These are phyloP conservation scores for Calendula officinalis DNA, from an alignment of 129 eudicot genomes.

Conservation along the genomic window DNA sequence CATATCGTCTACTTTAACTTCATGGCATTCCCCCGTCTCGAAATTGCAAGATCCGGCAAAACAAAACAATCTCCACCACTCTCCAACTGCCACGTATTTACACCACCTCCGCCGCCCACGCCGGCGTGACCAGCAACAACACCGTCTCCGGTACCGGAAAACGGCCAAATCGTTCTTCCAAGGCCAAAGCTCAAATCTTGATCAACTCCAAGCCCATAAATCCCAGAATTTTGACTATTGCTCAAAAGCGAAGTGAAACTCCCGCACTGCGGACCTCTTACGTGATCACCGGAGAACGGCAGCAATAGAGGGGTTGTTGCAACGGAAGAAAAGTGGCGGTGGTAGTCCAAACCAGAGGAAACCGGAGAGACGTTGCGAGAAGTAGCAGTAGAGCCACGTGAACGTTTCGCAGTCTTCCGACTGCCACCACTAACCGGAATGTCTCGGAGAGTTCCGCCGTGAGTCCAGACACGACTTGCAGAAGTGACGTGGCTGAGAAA, in stretches of 20 bases:
- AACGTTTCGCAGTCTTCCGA: constrained; percentile 23
- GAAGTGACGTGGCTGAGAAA: constrained; percentile 49
- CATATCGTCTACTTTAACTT: constrained; percentile 10
- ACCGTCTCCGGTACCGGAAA: constrained; percentile 31
- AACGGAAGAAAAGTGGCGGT: constrained; percentile 8
- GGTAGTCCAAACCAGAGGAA: constrained; percentile 23
- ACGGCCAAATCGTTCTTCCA: constrained; percentile 58
- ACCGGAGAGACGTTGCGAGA: not conserved
- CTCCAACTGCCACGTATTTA: constrained; percentile 34
- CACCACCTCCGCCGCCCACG: constrained; percentile 15
- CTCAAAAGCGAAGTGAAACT: constrained; percentile 58
- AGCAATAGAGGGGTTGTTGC: constrained; percentile 16
- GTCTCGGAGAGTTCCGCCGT: constrained; percentile 48
- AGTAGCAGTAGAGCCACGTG: not conserved
- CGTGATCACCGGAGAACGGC: constrained; percentile 24
- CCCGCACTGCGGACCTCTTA: constrained; percentile 15
- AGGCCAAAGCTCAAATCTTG: constrained; percentile 50
- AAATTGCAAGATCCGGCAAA: constrained; percentile 46
- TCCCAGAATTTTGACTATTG: constrained; percentile 23
- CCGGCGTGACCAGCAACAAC: constrained; percentile 21
- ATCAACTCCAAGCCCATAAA: constrained; percentile 40
- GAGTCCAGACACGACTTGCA: constrained; percentile 56
- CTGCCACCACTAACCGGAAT: constrained; percentile 44
- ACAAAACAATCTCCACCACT: constrained; percentile 38
- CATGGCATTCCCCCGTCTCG: constrained; percentile 33